These are phyloP conservation scores for Nannochloris sp. DNA, from an alignment of 139 green algal genomes.

Conservation along the genomic window DNA sequence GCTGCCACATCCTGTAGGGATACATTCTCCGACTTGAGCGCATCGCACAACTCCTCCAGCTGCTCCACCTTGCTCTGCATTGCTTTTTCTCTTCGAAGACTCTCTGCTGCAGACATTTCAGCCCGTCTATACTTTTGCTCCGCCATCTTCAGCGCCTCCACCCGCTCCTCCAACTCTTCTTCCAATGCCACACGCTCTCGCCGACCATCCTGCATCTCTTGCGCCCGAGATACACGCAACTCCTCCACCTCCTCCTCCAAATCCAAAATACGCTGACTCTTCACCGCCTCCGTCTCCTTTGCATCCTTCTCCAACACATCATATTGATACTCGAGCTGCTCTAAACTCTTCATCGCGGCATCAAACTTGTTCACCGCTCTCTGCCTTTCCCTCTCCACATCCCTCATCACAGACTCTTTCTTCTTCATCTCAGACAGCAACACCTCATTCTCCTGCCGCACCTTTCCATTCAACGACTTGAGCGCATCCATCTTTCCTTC, in stretches of 20 bases:
- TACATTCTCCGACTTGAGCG: neutral
- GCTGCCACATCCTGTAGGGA: slow-evolving; percentile 1
- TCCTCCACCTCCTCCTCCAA: slow-evolving; percentile 18
- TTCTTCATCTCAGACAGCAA: slow-evolving; percentile 22
- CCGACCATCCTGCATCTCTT: neutral
- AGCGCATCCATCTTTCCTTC: slow-evolving; percentile 9
- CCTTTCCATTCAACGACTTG: neutral
- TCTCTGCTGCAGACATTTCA: slow-evolving; percentile 5
- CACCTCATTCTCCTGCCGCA: slow-evolving; percentile 19
- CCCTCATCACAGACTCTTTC: slow-evolving; percentile 12
- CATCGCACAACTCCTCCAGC: neutral
- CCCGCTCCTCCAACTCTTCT: neutral
- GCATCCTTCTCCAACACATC: slow-evolving; percentile 18
- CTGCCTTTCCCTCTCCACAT: slow-evolving; percentile 22
- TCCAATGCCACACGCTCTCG: slow-evolving; percentile 6
- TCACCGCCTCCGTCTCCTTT: slow-evolving; percentile 11
- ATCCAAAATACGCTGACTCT: slow-evolving; percentile 10
- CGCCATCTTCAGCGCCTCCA: neutral
- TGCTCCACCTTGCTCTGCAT: neutral
- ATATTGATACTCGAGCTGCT: slow-evolving; percentile 37
- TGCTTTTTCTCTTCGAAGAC: neutral
- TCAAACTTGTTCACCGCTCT: slow-evolving; percentile 35
- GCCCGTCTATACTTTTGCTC: slow-evolving; percentile 1
- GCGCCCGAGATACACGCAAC: neutral
- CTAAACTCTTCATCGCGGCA: slow-evolving; percentile 24